Percentiles rank a stretch among this genome's conserved stretches.
Conservation (phyloP, 2,329 filamentous ascomycete species). For the Monosporascus sp. region DNA sequence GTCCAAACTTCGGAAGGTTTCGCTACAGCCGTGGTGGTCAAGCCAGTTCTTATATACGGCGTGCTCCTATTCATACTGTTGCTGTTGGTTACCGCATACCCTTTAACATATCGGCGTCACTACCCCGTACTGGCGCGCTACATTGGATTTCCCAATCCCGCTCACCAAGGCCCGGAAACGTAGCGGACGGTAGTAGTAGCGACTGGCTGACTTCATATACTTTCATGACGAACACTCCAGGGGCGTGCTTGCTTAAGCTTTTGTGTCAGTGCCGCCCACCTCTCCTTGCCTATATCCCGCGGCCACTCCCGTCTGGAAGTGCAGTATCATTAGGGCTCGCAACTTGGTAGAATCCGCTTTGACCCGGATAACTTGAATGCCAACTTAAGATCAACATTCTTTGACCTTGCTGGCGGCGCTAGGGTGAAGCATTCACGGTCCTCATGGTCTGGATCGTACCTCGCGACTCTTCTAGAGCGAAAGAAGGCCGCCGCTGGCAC, state of each 20-base stretch:
- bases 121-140: neutral
- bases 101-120: neutral
- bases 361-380: neutral
- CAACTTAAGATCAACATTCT: neutral
- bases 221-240: neutral
- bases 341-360: neutral
- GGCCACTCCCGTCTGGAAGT: neutral
- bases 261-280: neutral
- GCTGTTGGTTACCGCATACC: neutral
- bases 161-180: neutral
- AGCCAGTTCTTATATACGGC: neutral
- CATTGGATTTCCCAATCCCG: neutral
- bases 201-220: neutral
- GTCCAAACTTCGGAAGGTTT: neutral
- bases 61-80: neutral
- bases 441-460: neutral
- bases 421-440: neutral
- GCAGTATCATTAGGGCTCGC: neutral
- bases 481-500: too few relatives aligned
- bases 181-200: neutral
- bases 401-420: neutral
- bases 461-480: conserved; percentile 6
- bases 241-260: neutral
- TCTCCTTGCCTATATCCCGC: neutral
- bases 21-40: neutral